Base-by-base conservation (phyloP, 1,284 basidiomycete genomes). In the Pseudozyma thailandica region DNA sequence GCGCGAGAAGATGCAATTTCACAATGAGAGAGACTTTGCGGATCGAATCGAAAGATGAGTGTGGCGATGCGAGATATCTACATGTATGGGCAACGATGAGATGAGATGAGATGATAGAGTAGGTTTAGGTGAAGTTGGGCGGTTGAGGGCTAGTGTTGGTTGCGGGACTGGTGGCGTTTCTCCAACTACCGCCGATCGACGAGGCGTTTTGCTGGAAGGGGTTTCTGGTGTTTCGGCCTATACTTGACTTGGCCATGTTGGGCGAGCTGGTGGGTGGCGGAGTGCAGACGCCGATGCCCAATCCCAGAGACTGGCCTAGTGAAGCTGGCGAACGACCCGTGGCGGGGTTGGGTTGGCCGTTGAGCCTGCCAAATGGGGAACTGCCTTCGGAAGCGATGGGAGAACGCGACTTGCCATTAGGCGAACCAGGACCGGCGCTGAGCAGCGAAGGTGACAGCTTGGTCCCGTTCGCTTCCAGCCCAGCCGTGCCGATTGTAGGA, bases 291-390 rank as follows among this genome's bases (percentile, higher is more conserved):
- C 41, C 50, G 18, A 61, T 43, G 8, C 58, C 58, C 6, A 61
- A 28, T 0, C 54, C 65, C 6, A 69, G 51, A 38, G 65, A 62
- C 25, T 69, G 65, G 4, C 65, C 65, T 3, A 69, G 48, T 13
- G 51, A 28, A 3, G 52, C 33, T 3, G 59, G 54, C 6, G 55
- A 54, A 4, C 47, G 43, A 9, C 41, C 39, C n/a, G 52, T n/a
- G 16, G 25, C 42, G 5, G 39, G 39, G 13, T 28, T 43, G 12
- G 49, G 41, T 13, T 59, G 62, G 8, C 56, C 62, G 8, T 18
- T 21, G 1, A 65, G 25, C 21, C 62, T 35, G 0, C 20, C 51
- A 12, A 47, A 59, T 8, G 48, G 44, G 12, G 50, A 50, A 2
- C 30, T 12, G 44, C 47, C 46, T 18, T 27, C 25, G n/a, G 28